phyloP scores from a whole-genome alignment of 768 basidiomycete species.

The Boletus rex-veris region DNA sequence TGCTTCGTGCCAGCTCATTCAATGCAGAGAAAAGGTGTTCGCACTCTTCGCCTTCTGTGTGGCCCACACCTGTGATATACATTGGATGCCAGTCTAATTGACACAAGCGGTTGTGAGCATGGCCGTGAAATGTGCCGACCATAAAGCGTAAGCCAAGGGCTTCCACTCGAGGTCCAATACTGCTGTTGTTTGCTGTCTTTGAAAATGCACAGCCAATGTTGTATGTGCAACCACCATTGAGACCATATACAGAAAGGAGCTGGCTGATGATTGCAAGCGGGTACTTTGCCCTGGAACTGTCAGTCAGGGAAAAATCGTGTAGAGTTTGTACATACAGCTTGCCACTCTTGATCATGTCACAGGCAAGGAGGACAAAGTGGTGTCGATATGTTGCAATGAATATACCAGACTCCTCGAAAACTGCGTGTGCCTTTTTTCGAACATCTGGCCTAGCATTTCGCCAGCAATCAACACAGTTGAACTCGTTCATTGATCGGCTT shows the following conservation, averaged over 20 bases:
- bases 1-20: neutral
- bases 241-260: neutral
- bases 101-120: neutral
- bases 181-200: neutral
- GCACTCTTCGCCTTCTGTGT: neutral
- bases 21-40: neutral
- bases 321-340: neutral
- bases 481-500: no score
- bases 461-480: neutral
- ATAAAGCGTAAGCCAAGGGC: neutral
- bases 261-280: neutral
- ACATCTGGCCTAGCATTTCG: neutral
- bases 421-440: neutral
- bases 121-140: neutral
- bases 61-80: neutral
- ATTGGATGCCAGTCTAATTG: neutral
- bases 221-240: neutral
- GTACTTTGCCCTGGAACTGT: neutral
- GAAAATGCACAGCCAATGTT: neutral
- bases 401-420: neutral
- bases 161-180: neutral
- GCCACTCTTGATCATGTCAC: conserved; percentile 1
- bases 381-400: neutral
- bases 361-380: no score
- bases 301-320: no score